These are phyloP conservation scores for Mycena haematopus DNA, from an alignment of 768 basidiomycete species.

Conservation along the genomic window DNA sequence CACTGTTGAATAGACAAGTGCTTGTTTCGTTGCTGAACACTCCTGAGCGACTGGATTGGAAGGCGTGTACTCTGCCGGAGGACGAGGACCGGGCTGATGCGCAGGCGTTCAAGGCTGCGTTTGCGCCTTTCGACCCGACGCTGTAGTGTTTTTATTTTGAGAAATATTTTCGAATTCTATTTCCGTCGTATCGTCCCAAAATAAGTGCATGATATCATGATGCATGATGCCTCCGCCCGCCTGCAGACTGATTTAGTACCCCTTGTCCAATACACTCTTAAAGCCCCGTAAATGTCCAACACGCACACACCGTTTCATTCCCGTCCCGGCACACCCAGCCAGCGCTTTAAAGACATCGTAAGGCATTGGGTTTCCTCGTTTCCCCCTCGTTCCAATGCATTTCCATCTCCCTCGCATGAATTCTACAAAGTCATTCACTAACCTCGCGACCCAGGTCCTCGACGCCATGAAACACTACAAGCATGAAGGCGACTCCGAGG, in stretches of 20 bases:
- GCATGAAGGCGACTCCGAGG: conserved; percentile 86
- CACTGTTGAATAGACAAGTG: conserved; percentile 63
- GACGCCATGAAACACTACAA: conserved; percentile 71
- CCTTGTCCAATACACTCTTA: conserved; percentile 9
- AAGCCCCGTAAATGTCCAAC: conserved; percentile 18
- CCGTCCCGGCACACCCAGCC: conserved; percentile 45
- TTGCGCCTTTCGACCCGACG: conserved; percentile 73
- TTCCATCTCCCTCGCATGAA: conserved; percentile 51
- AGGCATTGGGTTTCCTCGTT: conserved; percentile 29
- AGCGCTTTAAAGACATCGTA: conserved; percentile 49
- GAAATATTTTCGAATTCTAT: neutral
- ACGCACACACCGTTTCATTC: conserved; percentile 29
- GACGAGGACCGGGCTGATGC: conserved; percentile 88
- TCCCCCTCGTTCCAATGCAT: conserved; percentile 42
- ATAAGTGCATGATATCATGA: conserved; percentile 15
- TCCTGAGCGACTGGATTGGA: conserved; percentile 91
- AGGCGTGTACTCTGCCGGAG: conserved; percentile 80
- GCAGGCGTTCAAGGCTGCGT: conserved; percentile 82
- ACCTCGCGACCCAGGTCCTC: conserved; percentile 65
- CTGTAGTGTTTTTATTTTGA: conserved; percentile 12
- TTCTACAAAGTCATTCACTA: conserved; percentile 45
- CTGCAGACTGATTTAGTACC: neutral
- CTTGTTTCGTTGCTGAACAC: conserved; percentile 77
- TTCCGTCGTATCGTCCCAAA: neutral
- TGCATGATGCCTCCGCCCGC: neutral